Percentiles rank a stretch among this genome's conserved stretches.
Evolutionary conservation across 768 basidiomycete species (phyloP).

Genomic region (Lactarius psammicola): DNA sequence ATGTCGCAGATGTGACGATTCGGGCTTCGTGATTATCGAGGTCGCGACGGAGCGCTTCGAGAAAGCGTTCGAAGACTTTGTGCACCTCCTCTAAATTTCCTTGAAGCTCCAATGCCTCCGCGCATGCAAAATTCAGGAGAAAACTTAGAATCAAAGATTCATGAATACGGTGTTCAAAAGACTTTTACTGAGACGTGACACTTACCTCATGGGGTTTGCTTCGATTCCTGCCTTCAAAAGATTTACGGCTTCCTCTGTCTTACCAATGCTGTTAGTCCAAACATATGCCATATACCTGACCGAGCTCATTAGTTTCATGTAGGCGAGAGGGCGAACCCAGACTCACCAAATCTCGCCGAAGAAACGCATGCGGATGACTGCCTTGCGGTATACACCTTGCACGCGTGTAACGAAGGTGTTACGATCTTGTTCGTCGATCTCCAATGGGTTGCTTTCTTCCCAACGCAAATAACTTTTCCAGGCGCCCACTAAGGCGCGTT

Average conservation of each 20-base stretch:
- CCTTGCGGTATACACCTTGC: conserved; percentile 83
- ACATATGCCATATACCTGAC: conserved; percentile 86
- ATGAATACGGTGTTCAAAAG: conserved; percentile 25
- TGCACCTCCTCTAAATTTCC: conserved; percentile 70
- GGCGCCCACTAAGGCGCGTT: conserved; percentile 71
- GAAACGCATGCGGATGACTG: conserved; percentile 88
- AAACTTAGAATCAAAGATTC: conserved; percentile 50
- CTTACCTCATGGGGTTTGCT: conserved; percentile 78
- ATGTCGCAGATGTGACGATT: conserved; percentile 39
- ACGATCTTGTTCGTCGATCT: conserved; percentile 83
- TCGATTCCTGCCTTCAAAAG: conserved; percentile 82
- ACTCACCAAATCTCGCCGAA: conserved; percentile 91
- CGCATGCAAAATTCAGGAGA: conserved; percentile 86
- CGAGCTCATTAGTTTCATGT: background rate
- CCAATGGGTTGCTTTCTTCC: conserved; percentile 93
- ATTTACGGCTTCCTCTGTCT: conserved; percentile 76
- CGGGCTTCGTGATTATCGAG: conserved; percentile 59
- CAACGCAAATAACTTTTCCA: conserved; percentile 95
- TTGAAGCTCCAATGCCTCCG: conserved; percentile 65
- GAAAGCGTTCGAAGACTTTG: conserved; percentile 66
- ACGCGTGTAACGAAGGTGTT: conserved; percentile 65
- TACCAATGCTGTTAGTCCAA: conserved; percentile 74
- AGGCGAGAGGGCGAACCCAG: conserved; percentile 7
- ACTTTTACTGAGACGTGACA: background rate
- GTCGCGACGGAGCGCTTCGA: conserved; percentile 59